Conservation (phyloP, 345 rosid genomes). For the Dipteronia sinensis region DNA sequence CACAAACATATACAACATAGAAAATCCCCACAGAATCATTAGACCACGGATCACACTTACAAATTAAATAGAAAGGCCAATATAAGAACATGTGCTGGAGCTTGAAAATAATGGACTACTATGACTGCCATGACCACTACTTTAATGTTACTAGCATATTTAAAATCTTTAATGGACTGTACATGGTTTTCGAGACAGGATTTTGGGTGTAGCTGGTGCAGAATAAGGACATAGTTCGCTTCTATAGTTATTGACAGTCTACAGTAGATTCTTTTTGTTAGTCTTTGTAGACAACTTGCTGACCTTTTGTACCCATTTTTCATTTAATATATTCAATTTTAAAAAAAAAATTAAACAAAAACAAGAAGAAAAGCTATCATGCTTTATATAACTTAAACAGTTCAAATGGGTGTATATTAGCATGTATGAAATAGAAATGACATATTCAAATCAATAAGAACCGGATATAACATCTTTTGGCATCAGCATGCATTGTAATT, state of each 20-base stretch:
- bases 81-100: not conserved
- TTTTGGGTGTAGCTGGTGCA: not conserved
- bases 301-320: not conserved
- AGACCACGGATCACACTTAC: conserved; percentile 12
- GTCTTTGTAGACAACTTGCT: not conserved
- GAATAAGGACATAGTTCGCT: not conserved
- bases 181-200: not conserved
- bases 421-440: not conserved
- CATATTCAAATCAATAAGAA: not conserved
- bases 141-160: not conserved
- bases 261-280: not conserved
- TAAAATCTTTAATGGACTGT: not conserved
- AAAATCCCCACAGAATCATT: not conserved
- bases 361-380: not conserved
- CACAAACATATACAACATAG: conserved; percentile 17
- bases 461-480: not conserved
- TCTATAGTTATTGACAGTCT: not conserved
- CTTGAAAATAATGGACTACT: conserved; percentile 8
- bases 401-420: not conserved
- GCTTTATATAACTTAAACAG: not conserved
- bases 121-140: conserved; percentile 6
- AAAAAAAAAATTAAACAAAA: no score
- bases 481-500: conserved; percentile 9
- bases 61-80: not conserved
- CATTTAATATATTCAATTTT: not conserved